phyloP scores from a whole-genome alignment of 768 basidiomycete species.

The Serendipita indica region DNA sequence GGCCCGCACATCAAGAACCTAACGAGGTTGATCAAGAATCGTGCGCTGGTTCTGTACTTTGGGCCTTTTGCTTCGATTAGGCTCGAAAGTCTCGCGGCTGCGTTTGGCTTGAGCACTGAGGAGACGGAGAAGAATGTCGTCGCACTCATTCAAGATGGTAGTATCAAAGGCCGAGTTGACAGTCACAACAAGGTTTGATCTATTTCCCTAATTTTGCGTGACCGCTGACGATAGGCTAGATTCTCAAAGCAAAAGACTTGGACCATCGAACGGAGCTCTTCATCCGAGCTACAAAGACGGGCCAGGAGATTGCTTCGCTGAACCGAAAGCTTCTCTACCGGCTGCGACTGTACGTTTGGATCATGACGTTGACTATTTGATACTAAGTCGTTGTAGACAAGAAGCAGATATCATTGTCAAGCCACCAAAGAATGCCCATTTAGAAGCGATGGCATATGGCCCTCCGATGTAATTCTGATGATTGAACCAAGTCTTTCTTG shows the following conservation, averaged over 20 bases:
- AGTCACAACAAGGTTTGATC: conserved; percentile 67
- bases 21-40: conserved; percentile 53
- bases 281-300: conserved; percentile 56
- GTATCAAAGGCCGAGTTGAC: conserved; percentile 73
- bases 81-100: conserved; percentile 67
- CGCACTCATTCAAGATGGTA: conserved; percentile 56
- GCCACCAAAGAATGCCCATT: conserved; percentile 31
- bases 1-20: conserved; percentile 49
- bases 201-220: not conserved
- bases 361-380: not conserved
- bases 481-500: too few relatives aligned
- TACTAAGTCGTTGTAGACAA: conserved; percentile 34
- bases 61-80: conserved; percentile 76
- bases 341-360: conserved; percentile 58
- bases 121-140: conserved; percentile 65
- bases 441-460: not conserved
- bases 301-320: conserved; percentile 50
- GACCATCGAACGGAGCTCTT: conserved; percentile 70
- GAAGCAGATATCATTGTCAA: conserved; percentile 69
- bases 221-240: conserved; percentile 28
- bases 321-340: conserved; percentile 69
- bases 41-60: conserved; percentile 77
- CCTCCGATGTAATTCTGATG: too few relatives aligned
- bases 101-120: conserved; percentile 69
- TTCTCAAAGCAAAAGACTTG: conserved; percentile 62